Percentiles rank a stretch among this genome's conserved stretches.
Conservation (phyloP, 73 alveolate species). For the Tetrahymena elliotti region DNA sequence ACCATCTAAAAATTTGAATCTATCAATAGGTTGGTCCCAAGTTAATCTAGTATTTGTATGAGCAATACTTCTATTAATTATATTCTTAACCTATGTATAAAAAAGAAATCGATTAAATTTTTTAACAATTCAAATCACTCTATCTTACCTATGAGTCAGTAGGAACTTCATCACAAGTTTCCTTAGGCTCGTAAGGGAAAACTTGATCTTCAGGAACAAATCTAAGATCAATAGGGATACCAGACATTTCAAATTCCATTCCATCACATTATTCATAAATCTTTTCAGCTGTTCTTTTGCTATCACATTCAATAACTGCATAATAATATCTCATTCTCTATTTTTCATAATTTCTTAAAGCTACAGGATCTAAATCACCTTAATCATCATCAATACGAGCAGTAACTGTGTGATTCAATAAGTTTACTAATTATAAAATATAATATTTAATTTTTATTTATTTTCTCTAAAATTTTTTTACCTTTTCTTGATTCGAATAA, state of each 20-base stretch:
- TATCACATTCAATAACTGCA: conserved; percentile 84
- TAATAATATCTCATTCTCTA: conserved; percentile 86
- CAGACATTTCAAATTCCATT: conserved; percentile 81
- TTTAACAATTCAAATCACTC: neutral
- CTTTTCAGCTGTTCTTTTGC: conserved; percentile 64
- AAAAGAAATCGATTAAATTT: neutral
- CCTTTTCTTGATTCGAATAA: neutral
- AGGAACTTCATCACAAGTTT: conserved; percentile 79
- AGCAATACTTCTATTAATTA: conserved; percentile 69
- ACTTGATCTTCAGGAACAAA: conserved; percentile 75
- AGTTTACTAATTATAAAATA: neutral
- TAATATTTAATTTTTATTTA: neutral
- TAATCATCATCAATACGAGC: conserved; percentile 52
- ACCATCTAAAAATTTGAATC: conserved; percentile 66
- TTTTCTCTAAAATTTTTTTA: neutral
- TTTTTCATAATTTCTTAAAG: conserved; percentile 78
- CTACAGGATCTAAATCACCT: conserved; percentile 59
- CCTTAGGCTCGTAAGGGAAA: conserved; percentile 78
- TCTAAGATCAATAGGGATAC: conserved; percentile 79
- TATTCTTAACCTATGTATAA: neutral
- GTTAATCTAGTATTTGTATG: conserved; percentile 91
- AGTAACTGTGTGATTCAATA: neutral
- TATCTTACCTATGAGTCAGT: conserved; percentile 31
- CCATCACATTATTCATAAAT: conserved; percentile 82
- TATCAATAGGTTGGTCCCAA: conserved; percentile 90